Evolutionary conservation across 2,329 filamentous ascomycete species (phyloP), one percentile per base, ranked within the genome.

Genomic region (Elsinoe perseae): DNA sequence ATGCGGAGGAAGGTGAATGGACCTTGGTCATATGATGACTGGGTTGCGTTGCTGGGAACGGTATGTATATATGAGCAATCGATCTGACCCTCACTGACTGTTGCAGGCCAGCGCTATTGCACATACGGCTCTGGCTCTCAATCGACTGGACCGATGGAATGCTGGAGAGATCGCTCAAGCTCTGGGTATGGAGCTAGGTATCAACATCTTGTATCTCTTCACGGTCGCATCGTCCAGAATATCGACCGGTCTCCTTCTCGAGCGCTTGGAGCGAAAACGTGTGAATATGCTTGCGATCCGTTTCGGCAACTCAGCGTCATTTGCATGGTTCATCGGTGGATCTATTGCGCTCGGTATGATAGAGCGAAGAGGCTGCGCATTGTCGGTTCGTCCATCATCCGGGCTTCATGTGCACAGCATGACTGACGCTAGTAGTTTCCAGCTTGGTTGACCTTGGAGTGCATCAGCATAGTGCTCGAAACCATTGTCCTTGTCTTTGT

Each of bases 151-250:
- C 16, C 16, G 16, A 23, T 52, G 48, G 48, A 23, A 20, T 25
- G 48, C 16, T 21, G 30, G 18, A 6, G 21, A 44, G 23, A 21
- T 44, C 5, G 23, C 40, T n/a, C 40, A 25, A 18, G 40, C 40
- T 12, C 18, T 44, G 4, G 18, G 40, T 10, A 52, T 21, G 10
- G 28, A 52, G 21, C 14, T 52, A 12, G 30, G 25, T 27, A 50
- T 52, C 28, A 52, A 36, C 30, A 38, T 38, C 10, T 30, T 52
- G 14, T 52, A 52, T 12, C 30, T 52, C 14, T 12, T 52, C 12
- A 36, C 48, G 21, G 48, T 52, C n/a, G 48, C 48, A 20, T 52
- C 48, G 14, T 52, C 48, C 14, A 28, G 48, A n/a, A 52, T 52
- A 18, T 52, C 48, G 2, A 52, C 48, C 3, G 48, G 48, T 20